Conservation (phyloP, 352 stramenopile species). For the Pythium phragmiticola region DNA sequence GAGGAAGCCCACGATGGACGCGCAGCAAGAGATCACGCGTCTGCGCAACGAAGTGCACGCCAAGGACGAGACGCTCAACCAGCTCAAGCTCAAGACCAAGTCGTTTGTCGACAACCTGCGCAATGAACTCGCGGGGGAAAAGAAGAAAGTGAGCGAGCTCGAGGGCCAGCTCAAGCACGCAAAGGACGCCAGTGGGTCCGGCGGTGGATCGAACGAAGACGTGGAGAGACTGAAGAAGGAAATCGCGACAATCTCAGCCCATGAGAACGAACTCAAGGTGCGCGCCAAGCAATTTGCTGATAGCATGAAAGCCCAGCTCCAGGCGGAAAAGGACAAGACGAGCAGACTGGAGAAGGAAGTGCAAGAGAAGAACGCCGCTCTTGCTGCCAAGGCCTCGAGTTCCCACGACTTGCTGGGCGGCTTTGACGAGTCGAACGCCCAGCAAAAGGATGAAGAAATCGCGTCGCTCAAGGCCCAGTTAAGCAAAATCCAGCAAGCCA, state of each 20-base stretch:
- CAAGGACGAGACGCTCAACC: conserved; percentile 79
- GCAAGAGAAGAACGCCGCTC: conserved; percentile 37
- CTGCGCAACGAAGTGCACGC: conserved; percentile 56
- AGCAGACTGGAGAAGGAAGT: conserved; percentile 50
- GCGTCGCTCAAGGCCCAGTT: conserved; percentile 38
- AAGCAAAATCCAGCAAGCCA: conserved; percentile 21
- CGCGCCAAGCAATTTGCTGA: conserved; percentile 70
- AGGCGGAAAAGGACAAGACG: conserved; percentile 58
- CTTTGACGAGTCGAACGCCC: conserved; percentile 21
- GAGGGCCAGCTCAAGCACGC: conserved; percentile 49
- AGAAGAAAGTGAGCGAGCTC: conserved; percentile 62
- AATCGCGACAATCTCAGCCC: conserved; percentile 32
- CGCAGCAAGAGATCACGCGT: conserved; percentile 48
- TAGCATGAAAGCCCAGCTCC: conserved; percentile 61
- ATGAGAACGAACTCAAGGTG: conserved; percentile 64
- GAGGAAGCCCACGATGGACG: conserved; percentile 20
- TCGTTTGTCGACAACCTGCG: conserved; percentile 82
- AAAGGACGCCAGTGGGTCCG: neutral
- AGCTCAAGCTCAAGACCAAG: conserved; percentile 85
- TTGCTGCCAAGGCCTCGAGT: conserved; percentile 18
- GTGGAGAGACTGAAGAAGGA: conserved; percentile 37
- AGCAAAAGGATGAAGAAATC: conserved; percentile 37
- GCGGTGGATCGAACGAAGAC: conserved; percentile 24
- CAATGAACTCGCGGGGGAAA: conserved; percentile 51
- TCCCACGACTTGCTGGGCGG: conserved; percentile 12